Conservation (phyloP, 768 basidiomycete species). For the Holtermanniella nyarrowii region DNA sequence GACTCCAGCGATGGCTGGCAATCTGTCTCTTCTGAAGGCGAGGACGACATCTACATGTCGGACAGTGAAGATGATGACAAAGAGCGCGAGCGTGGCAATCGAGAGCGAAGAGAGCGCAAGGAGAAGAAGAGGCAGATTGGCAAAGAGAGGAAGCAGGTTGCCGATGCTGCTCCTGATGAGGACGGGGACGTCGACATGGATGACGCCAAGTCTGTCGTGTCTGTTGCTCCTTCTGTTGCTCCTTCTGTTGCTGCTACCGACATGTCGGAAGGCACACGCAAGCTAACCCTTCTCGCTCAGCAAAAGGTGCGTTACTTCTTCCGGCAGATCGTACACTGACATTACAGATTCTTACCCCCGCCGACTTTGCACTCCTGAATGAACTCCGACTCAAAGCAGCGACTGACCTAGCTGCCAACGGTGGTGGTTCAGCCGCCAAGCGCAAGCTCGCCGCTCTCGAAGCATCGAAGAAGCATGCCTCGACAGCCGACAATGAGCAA, state of each 20-base stretch:
- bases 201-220: constrained; percentile 35
- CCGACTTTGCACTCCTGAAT: constrained; percentile 84
- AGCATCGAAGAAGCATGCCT: constrained; percentile 52
- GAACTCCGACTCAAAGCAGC: constrained; percentile 77
- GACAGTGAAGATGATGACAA: constrained; percentile 71
- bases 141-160: constrained; percentile 5
- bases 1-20: constrained; percentile 62
- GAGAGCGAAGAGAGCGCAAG: constrained; percentile 19
- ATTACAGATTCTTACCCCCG: constrained; percentile 82
- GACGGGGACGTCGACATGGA: constrained; percentile 32
- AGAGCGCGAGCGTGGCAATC: constrained; percentile 43
- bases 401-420: constrained; percentile 55
- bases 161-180: constrained; percentile 27
- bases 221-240: constrained; percentile 20
- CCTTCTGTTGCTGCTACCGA: constrained; percentile 28
- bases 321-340: too few species aligned
- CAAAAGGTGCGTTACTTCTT: constrained; percentile 28
- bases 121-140: constrained; percentile 13
- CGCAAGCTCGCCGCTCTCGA: constrained; percentile 78
- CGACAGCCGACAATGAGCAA: constrained; percentile 45
- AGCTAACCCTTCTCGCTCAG: constrained; percentile 37
- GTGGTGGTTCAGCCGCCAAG: constrained; percentile 61
- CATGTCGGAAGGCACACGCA: constrained; percentile 29
- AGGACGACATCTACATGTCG: constrained; percentile 60
- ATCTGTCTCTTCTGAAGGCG: constrained; percentile 60